Conservation (phyloP, 192 early-diverging fungal species). For the Jimgerdemannia lactiflua region DNA sequence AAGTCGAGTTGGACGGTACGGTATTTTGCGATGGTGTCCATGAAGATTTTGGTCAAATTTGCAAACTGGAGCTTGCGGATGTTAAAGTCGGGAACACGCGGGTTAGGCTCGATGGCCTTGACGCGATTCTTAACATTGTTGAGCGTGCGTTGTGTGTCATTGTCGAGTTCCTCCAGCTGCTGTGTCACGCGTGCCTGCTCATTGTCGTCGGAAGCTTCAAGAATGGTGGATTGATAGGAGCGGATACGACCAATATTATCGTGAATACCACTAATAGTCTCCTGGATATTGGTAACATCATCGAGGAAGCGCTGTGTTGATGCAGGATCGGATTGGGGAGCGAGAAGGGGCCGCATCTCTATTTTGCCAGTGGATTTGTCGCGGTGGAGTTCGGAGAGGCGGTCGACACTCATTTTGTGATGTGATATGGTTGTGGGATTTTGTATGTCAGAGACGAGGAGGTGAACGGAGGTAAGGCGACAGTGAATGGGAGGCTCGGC, state of each 20-base stretch:
- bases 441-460: too few species aligned
- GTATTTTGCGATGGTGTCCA: conserved; percentile 1
- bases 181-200: conserved; percentile 14
- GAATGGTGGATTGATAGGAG: conserved; percentile 19
- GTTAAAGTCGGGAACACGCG: conserved; percentile 20
- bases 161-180: conserved; percentile 17
- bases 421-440: too few species aligned
- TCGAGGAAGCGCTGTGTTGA: conserved; percentile 22
- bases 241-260: conserved; percentile 23
- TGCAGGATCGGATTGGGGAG: conserved; percentile 15
- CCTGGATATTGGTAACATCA: conserved; percentile 23
- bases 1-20: conserved; percentile 24
- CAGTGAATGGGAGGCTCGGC: too few species aligned
- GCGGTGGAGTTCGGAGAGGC: too few species aligned
- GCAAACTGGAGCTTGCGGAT: conserved; percentile 33
- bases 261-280: conserved; percentile 22
- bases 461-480: too few species aligned
- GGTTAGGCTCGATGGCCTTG: conserved; percentile 31
- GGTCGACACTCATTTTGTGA: too few species aligned
- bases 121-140: conserved; percentile 26
- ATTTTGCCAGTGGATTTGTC: conserved; percentile 1
- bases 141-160: conserved; percentile 26
- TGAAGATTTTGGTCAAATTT: not conserved
- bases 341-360: conserved; percentile 37
- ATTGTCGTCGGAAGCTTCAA: conserved; percentile 23